These are phyloP conservation scores for Kluyveromyces siamensis DNA, from an alignment of 805 yeast species.

Conservation along the genomic window DNA sequence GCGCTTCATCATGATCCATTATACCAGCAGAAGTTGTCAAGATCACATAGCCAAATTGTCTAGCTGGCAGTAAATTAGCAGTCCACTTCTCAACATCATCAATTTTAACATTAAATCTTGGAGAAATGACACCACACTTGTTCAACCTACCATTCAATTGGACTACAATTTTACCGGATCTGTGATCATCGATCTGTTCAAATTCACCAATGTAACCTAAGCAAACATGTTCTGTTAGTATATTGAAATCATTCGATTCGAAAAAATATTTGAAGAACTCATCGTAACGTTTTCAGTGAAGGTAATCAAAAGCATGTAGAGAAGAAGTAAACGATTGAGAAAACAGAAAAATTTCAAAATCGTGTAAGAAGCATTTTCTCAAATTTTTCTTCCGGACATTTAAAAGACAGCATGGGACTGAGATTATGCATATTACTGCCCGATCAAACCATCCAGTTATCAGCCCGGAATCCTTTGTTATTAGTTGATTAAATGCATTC, in stretches of 20 bases:
- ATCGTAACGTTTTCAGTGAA: neutral
- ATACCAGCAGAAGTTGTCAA: constrained; percentile 98
- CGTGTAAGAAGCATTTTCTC: constrained; percentile 64
- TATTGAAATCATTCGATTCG: neutral
- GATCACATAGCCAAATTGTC: constrained; percentile 97
- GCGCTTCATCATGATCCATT: constrained; percentile 99
- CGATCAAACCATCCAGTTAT: constrained; percentile 97
- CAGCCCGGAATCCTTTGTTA: constrained; percentile 56
- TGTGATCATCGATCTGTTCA: constrained; percentile 97
- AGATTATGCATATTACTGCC: constrained; percentile 30
- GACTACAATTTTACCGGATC: constrained; percentile 95
- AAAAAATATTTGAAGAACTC: neutral
- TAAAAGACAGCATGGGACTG: constrained; percentile 96
- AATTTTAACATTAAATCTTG: constrained; percentile 95
- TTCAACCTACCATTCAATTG: constrained; percentile 95
- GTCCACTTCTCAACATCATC: constrained; percentile 97
- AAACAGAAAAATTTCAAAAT: constrained; percentile 29
- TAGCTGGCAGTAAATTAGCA: constrained; percentile 93
- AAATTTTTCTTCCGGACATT: constrained; percentile 77
- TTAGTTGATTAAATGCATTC: neutral
- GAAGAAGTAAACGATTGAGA: constrained; percentile 59
- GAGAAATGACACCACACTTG: constrained; percentile 98
- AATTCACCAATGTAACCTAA: constrained; percentile 86
- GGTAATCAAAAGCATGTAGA: constrained; percentile 34
- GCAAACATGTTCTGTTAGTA: neutral